Percentiles rank a stretch among this genome's conserved stretches.
Conservation (phyloP, 129 eudicot genomes). For the Tagetes erecta region DNA sequence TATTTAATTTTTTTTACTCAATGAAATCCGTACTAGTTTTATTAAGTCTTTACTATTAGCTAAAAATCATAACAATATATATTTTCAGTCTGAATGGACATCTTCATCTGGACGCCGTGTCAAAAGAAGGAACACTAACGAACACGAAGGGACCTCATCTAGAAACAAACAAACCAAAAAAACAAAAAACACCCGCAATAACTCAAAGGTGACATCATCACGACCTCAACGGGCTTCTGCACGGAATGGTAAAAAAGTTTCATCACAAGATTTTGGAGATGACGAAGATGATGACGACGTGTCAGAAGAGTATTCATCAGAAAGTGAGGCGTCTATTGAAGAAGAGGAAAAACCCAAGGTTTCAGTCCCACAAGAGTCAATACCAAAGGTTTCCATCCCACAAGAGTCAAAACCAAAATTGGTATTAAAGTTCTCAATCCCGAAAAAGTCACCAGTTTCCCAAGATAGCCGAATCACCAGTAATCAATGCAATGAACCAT, state of each 20-base stretch:
- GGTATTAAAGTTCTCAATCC: conserved; percentile 56
- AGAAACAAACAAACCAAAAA: conserved; percentile 55
- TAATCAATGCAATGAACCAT: conserved; percentile 23
- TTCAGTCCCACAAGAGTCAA: conserved; percentile 25
- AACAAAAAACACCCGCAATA: conserved; percentile 32
- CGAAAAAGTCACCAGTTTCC: conserved; percentile 34
- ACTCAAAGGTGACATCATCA: conserved; percentile 43
- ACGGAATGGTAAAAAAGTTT: conserved; percentile 49
- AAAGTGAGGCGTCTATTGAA: conserved; percentile 42
- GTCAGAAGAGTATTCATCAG: conserved; percentile 55
- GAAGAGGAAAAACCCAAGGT: conserved; percentile 17
- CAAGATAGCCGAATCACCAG: conserved; percentile 41
- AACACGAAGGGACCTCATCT: conserved; percentile 54
- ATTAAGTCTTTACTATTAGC: too few species aligned
- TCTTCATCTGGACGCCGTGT: conserved; percentile 58
- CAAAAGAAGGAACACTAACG: conserved; percentile 54
- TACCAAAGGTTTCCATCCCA: conserved; percentile 14
- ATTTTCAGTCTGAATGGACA: conserved; percentile 55
- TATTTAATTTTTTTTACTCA: background rate
- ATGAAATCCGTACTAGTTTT: too few species aligned
- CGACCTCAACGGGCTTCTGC: conserved; percentile 90
- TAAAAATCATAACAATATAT: background rate
- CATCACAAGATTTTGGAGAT: conserved; percentile 37
- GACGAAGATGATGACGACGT: conserved; percentile 53
- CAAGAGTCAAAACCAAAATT: conserved; percentile 42